Percentiles rank a stretch among this genome's conserved stretches.
phyloP scores from a whole-genome alignment of 805 yeast genomes.

The Pichia cabralensis region DNA sequence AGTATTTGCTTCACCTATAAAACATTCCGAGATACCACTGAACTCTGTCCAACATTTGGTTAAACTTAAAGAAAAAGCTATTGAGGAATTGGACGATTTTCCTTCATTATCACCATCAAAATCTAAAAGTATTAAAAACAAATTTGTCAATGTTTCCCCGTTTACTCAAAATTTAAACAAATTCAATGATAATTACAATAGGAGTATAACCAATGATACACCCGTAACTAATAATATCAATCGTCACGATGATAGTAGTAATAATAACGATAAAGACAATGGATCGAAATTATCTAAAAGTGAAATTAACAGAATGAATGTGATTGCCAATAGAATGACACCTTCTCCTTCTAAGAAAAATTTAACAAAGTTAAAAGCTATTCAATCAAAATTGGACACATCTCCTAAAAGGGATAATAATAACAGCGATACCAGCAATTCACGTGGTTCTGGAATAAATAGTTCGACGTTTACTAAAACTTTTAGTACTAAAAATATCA shows the following conservation, averaged over 20 bases:
- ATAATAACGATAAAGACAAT: neutral
- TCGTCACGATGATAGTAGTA: too few species aligned
- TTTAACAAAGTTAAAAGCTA: slow-evolving; percentile 22
- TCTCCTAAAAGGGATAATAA: neutral
- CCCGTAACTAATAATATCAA: too few species aligned
- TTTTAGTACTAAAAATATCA: slow-evolving; percentile 6
- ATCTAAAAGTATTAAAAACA: too few species aligned
- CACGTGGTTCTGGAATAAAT: too few species aligned
- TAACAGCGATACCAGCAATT: neutral
- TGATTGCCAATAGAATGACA: slow-evolving; percentile 25
- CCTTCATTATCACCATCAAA: too few species aligned
- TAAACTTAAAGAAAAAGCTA: slow-evolving; percentile 25
- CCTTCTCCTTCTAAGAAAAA: slow-evolving; percentile 29
- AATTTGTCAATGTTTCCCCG: slow-evolving; percentile 1
- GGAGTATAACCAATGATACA: too few species aligned
- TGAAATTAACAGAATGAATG: slow-evolving; percentile 24
- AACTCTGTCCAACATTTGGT: slow-evolving; percentile 27
- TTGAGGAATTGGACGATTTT: too few species aligned
- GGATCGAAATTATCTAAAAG: slow-evolving; percentile 17
- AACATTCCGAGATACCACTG: slow-evolving; percentile 5
- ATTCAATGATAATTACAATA: too few species aligned
- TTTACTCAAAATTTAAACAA: slow-evolving; percentile 9
- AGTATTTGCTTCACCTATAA: slow-evolving; percentile 6
- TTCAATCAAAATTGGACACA: slow-evolving; percentile 19
- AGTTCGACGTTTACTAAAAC: neutral